These are phyloP conservation scores for Mayamaea pseudoterrestris DNA, from an alignment of 108 stramenopile genomes.

Conservation along the genomic window DNA sequence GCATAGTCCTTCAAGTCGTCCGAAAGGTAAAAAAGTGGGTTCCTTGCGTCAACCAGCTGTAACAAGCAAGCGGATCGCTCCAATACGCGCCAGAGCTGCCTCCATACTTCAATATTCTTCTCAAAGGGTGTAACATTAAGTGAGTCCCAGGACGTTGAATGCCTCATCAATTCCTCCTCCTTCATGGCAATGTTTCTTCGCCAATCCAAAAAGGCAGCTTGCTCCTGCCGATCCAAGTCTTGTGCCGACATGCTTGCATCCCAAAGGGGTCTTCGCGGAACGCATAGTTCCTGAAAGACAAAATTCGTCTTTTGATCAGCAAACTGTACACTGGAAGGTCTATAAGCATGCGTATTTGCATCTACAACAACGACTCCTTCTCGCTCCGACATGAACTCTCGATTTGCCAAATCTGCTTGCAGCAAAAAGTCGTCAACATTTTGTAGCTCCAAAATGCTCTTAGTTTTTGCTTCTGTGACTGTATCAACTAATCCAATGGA, in stretches of 20 bases:
- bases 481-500: conserved; percentile 43
- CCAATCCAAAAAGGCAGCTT: conserved; percentile 91
- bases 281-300: conserved; percentile 77
- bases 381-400: conserved; percentile 78
- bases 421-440: conserved; percentile 89
- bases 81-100: conserved; percentile 97
- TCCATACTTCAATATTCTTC: conserved; percentile 98
- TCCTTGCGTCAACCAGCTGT: conserved; percentile 95
- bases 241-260: conserved; percentile 74
- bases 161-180: conserved; percentile 65
- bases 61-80: conserved; percentile 87
- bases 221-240: conserved; percentile 81
- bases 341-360: conserved; percentile 22
- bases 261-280: conserved; percentile 93
- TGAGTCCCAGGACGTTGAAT: conserved; percentile 21
- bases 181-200: conserved; percentile 78
- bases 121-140: conserved; percentile 99
- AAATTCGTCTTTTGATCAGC: conserved; percentile 34
- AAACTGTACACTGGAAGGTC: conserved; percentile 8
- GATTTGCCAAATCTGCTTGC: conserved; percentile 86
- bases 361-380: conserved; percentile 65
- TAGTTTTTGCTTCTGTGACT: conserved; percentile 25
- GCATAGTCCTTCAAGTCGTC: conserved; percentile 82
- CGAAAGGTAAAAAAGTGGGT: conserved; percentile 92
- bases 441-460: conserved; percentile 80